phyloP scores from a whole-genome alignment of 2,329 filamentous ascomycete species.

The Exophiala viscosa region DNA sequence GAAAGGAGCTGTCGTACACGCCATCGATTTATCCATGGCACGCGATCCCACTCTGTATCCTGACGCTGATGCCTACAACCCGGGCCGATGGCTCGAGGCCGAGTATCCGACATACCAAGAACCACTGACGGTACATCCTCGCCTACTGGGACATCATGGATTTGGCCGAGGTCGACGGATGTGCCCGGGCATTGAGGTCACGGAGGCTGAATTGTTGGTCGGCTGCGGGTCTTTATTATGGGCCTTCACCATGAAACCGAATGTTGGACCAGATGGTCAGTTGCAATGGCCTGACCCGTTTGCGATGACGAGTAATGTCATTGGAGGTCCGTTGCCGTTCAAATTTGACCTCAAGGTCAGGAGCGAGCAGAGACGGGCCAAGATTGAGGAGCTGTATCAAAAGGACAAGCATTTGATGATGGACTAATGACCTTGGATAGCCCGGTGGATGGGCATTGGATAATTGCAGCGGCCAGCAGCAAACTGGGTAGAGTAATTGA shows the following conservation, averaged over 20 bases:
- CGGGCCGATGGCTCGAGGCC: constrained; percentile 31
- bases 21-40: constrained; percentile 37
- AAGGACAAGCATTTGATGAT: no score
- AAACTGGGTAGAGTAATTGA: no score
- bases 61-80: constrained; percentile 30
- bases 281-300: constrained; percentile 23
- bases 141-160: constrained; percentile 27
- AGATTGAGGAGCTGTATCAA: not conserved
- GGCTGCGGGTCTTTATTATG: constrained; percentile 28
- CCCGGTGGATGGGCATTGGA: no score
- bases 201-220: constrained; percentile 28
- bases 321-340: constrained; percentile 29
- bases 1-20: constrained; percentile 46
- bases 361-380: constrained; percentile 3
- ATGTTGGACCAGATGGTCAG: constrained; percentile 25
- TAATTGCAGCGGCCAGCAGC: no score
- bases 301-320: constrained; percentile 27
- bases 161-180: constrained; percentile 32
- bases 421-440: no score
- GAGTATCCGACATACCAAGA: constrained; percentile 32
- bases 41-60: constrained; percentile 31
- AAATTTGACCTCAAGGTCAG: constrained; percentile 29
- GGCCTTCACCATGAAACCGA: constrained; percentile 27
- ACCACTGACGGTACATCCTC: constrained; percentile 31
- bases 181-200: constrained; percentile 31